These are phyloP conservation scores for Acidomyces sp. DNA, from an alignment of 495 filamentous ascomycete genomes.

Conservation along the genomic window DNA sequence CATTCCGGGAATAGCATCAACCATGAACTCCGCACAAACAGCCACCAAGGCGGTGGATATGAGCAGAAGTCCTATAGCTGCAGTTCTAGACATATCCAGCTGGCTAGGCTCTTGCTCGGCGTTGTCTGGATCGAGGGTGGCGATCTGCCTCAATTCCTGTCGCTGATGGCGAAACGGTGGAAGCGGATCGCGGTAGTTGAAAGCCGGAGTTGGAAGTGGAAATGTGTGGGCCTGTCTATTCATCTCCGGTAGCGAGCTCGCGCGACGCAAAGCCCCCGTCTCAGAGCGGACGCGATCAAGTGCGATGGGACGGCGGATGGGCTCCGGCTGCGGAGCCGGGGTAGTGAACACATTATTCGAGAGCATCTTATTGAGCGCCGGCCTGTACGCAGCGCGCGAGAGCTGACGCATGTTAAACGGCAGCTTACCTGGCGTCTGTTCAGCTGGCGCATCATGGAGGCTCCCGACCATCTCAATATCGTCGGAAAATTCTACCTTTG, in stretches of 20 bases:
- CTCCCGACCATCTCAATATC: conserved; percentile 13
- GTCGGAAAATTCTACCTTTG: conserved; percentile 26
- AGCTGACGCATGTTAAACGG: conserved; percentile 36
- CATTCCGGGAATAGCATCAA: conserved; percentile 64
- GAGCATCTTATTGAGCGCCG: conserved; percentile 45
- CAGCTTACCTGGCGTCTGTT: conserved; percentile 22
- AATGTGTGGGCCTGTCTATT: conserved; percentile 29
- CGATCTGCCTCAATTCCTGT: neutral
- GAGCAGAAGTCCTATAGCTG: conserved; percentile 61
- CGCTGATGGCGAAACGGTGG: conserved; percentile 28
- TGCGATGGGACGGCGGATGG: conserved; percentile 2
- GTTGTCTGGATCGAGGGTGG: conserved; percentile 10
- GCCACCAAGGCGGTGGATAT: conserved; percentile 69
- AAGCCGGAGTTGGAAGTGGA: neutral
- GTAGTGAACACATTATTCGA: conserved; percentile 50
- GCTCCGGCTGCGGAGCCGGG: conserved; percentile 20
- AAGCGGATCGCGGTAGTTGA: conserved; percentile 23
- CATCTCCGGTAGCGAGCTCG: conserved; percentile 60
- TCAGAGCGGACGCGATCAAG: conserved; percentile 21
- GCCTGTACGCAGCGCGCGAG: conserved; percentile 35
- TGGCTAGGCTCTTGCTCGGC: conserved; percentile 23
- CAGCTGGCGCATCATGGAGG: conserved; percentile 7
- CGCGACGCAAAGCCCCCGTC: conserved; percentile 53
- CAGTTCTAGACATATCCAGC: conserved; percentile 54
- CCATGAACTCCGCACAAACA: conserved; percentile 76